Base-by-base conservation (phyloP, 768 basidiomycete species). In the Termitomyces sp. region DNA sequence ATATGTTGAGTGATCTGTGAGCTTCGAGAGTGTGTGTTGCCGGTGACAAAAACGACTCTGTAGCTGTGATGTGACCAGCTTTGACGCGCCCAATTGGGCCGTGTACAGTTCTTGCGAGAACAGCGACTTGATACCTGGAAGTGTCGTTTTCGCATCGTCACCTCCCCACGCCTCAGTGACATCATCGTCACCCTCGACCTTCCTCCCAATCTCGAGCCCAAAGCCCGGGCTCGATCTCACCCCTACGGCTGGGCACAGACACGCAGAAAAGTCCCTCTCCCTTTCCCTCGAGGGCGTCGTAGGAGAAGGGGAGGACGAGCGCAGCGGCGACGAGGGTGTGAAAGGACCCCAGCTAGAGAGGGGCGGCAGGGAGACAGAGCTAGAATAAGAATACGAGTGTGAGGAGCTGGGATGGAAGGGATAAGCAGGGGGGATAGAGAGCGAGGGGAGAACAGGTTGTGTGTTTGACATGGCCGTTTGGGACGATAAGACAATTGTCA, bases 401-500 rank as follows among this genome's bases (percentile, higher is more conserved):
- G 57, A 28, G 58, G 58, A 43, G 58, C 56, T 41, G 12, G 42
- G 11, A 24, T 24, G 2, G 0, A 19, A 15, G 5, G 21, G 21
- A 24, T 14, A 26, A 9, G 43, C 43, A 14, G 24, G 24, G 50
- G 65, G 63, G 48, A 66, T 58, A 37, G 63, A 60, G 58, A 64
- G 64, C 42, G 70, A 61, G 55, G 67, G 68, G 42, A 64, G 65
- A 48, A 45, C 2, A 2, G 17, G 22, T 1, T 10, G 15, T 37
- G 9, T 57, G 62, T 67, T 61, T 59, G 70, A 74, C 75, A 77
- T 77, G 75, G 66, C 56, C 51, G 75, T 77, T 70, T 15, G 60
- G 61, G 68, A 68, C 70, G 76, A 77, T 77, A 76, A 77, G 69
- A 71, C 65, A 64, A 48, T 40, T 42, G 61, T 78, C 75, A 77